These are phyloP conservation scores for Alternaria gaisen DNA, from an alignment of 2,329 filamentous ascomycete species.

Conservation along the genomic window DNA sequence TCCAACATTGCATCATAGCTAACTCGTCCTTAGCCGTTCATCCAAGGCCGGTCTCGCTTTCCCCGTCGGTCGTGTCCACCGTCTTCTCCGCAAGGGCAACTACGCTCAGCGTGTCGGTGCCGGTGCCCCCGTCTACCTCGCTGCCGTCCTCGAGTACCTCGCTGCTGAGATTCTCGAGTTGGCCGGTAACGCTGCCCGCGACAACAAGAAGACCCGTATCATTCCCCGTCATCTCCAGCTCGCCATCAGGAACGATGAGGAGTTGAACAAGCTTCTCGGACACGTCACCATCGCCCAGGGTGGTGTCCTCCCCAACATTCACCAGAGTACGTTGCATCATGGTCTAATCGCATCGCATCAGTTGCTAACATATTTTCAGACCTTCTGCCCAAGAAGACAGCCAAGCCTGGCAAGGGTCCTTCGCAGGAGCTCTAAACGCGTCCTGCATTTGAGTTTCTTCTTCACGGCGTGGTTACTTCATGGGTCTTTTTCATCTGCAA, in stretches of 20 bases:
- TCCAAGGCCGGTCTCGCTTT: constrained; percentile 99
- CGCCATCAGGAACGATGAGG: constrained; percentile 99
- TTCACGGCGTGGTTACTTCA: constrained; percentile 56
- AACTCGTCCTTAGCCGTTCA: constrained; percentile 76
- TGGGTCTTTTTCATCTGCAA: constrained; percentile 70
- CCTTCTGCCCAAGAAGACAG: constrained; percentile 98
- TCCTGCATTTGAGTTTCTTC: constrained; percentile 46
- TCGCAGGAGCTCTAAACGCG: constrained; percentile 89
- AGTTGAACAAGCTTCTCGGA: constrained; percentile 97
- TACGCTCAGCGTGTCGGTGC: constrained; percentile 99
- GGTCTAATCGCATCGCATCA: neutral
- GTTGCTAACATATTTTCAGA: constrained; percentile 68
- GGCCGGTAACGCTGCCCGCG: constrained; percentile 96
- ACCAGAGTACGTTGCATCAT: constrained; percentile 79
- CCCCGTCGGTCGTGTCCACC: constrained; percentile 98
- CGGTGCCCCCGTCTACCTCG: constrained; percentile 95
- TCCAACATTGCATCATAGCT: constrained; percentile 30
- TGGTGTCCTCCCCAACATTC: constrained; percentile 96
- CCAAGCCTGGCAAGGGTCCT: constrained; percentile 89
- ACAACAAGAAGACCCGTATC: constrained; percentile 99
- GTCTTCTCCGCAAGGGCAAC: constrained; percentile 98
- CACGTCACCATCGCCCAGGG: constrained; percentile 97
- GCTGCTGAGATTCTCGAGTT: constrained; percentile 98
- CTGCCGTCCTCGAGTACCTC: constrained; percentile 97
- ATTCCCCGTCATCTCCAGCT: constrained; percentile 99